A percentile compares a stretch with the other conserved stretches of the same genome.
Evolutionary conservation across 169 alveolate species (phyloP).

Genomic region (Plasmodium chabaudi): DNA sequence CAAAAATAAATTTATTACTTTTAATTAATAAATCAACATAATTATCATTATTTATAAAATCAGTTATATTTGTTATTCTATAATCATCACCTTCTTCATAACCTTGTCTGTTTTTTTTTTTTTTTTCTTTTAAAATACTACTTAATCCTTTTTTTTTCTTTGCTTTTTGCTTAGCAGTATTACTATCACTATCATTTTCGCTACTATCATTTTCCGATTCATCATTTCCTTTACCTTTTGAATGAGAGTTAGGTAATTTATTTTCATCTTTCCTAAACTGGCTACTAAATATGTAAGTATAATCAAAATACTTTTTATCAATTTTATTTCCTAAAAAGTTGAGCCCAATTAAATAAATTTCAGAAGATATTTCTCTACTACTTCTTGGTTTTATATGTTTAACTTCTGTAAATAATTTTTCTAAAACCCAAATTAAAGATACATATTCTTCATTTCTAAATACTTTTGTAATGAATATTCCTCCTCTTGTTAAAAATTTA

Average conservation of each 20-base stretch:
- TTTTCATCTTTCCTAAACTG: conserved; percentile 66
- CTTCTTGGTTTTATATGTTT: conserved; percentile 99
- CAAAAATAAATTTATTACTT: conserved; percentile 79
- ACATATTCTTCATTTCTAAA: conserved; percentile 93
- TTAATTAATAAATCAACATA: conserved; percentile 86
- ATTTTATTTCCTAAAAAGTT: conserved; percentile 96
- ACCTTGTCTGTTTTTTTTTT: conserved; percentile 89
- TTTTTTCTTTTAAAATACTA: conserved; percentile 84
- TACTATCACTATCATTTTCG: conserved; percentile 76
- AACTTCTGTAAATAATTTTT: conserved; percentile 96
- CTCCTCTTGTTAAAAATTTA: conserved; percentile 82
- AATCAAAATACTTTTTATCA: conserved; percentile 97
- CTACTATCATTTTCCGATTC: conserved; percentile 79
- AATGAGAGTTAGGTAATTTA: background rate
- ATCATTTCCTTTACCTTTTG: conserved; percentile 40
- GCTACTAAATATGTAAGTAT: conserved; percentile 93
- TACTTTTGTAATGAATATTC: conserved; percentile 81
- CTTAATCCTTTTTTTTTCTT: conserved; percentile 80
- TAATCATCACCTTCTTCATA: conserved; percentile 90
- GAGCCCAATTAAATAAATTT: conserved; percentile 96
- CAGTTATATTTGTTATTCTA: conserved; percentile 80
- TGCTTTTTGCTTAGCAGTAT: conserved; percentile 40
- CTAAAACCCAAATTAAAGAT: conserved; percentile 96
- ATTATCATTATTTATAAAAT: conserved; percentile 83
- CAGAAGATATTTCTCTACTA: conserved; percentile 98